A percentile compares a stretch with the other conserved stretches of the same genome.
phyloP scores from a whole-genome alignment of 2,329 filamentous ascomycete genomes.

The Phoma sp. region DNA sequence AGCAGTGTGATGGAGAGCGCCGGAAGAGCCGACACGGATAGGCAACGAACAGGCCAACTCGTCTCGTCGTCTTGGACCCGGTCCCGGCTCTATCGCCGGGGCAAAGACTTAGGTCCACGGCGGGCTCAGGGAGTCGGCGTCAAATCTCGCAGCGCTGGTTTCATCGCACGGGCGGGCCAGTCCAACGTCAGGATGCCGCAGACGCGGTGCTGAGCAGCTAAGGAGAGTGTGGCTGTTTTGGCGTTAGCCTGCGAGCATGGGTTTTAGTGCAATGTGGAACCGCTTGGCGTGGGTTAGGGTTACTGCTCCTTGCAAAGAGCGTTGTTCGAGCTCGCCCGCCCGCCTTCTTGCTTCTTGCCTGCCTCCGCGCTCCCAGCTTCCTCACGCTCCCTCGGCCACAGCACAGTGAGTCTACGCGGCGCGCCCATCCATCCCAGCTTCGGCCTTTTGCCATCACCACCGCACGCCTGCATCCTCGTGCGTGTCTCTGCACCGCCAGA shows the following conservation, averaged over 20 bases:
- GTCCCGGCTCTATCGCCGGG: not conserved
- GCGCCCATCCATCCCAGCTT: slow-evolving; percentile 21
- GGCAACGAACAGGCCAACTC: slow-evolving; percentile 32
- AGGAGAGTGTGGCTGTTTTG: slow-evolving; percentile 11
- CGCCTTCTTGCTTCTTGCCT: slow-evolving; percentile 23
- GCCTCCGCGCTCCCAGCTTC: slow-evolving; percentile 27
- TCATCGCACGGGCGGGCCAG: slow-evolving; percentile 6
- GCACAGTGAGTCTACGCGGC: slow-evolving; percentile 26
- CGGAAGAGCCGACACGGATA: slow-evolving; percentile 27
- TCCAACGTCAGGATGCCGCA: too few relatives aligned
- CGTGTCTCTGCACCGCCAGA: slow-evolving; percentile 8
- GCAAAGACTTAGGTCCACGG: slow-evolving; percentile 15
- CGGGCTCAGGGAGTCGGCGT: slow-evolving; percentile 9
- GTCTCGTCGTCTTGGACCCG: slow-evolving; percentile 5
- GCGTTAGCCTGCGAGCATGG: slow-evolving; percentile 2
- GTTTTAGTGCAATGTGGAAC: slow-evolving; percentile 11
- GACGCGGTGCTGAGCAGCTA: too few relatives aligned
- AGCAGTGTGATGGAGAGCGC: slow-evolving; percentile 8
- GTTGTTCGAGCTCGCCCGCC: slow-evolving; percentile 29
- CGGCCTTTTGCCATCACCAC: slow-evolving; percentile 18
- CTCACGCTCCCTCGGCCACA: slow-evolving; percentile 31
- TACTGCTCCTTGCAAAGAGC: slow-evolving; percentile 26
- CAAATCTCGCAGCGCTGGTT: slow-evolving; percentile 5
- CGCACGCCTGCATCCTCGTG: slow-evolving; percentile 14
- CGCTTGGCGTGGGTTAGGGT: slow-evolving; percentile 27